Evolutionary conservation across 805 yeast genomes (phyloP).

Genomic region (Wickerhamiella brachini): DNA sequence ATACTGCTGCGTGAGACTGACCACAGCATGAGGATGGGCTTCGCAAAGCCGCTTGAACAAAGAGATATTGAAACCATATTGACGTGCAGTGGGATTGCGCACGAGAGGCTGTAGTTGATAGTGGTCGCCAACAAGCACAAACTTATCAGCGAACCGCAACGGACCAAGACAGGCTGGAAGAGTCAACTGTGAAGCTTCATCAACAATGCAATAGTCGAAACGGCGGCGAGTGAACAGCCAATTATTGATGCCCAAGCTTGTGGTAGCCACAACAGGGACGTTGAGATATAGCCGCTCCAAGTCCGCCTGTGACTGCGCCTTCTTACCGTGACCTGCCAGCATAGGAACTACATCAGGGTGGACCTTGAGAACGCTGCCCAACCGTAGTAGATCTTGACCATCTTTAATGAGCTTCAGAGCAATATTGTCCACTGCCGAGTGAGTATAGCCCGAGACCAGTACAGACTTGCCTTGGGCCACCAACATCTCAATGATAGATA

Average conservation of each 20-base stretch:
- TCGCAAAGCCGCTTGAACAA: constrained; percentile 66
- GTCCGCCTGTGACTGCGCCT: constrained; percentile 4
- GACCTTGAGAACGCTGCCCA: constrained; percentile 46
- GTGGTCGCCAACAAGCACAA: constrained; percentile 93
- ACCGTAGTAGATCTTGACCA: constrained; percentile 41
- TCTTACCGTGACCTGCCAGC: constrained; percentile 26
- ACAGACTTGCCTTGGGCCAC: constrained; percentile 51
- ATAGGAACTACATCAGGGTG: constrained; percentile 48
- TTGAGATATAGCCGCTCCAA: constrained; percentile 34
- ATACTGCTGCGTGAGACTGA: constrained; percentile 68
- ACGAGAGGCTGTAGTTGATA: constrained; percentile 86
- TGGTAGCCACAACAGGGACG: constrained; percentile 72
- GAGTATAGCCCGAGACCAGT: constrained; percentile 74
- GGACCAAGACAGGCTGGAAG: constrained; percentile 90
- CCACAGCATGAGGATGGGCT: constrained; percentile 58
- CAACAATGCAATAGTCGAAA: constrained; percentile 89
- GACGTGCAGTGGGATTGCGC: constrained; percentile 47
- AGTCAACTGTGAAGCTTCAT: constrained; percentile 93
- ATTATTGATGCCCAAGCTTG: constrained; percentile 67
- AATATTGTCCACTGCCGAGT: constrained; percentile 93
- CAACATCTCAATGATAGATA: constrained; percentile 51
- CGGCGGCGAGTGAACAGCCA: constrained; percentile 40
- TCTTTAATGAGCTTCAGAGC: constrained; percentile 50
- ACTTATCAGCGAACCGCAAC: constrained; percentile 56
- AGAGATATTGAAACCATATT: constrained; percentile 56